These are phyloP conservation scores for Globisporangium nunn DNA, from an alignment of 352 stramenopile species.

Conservation along the genomic window DNA sequence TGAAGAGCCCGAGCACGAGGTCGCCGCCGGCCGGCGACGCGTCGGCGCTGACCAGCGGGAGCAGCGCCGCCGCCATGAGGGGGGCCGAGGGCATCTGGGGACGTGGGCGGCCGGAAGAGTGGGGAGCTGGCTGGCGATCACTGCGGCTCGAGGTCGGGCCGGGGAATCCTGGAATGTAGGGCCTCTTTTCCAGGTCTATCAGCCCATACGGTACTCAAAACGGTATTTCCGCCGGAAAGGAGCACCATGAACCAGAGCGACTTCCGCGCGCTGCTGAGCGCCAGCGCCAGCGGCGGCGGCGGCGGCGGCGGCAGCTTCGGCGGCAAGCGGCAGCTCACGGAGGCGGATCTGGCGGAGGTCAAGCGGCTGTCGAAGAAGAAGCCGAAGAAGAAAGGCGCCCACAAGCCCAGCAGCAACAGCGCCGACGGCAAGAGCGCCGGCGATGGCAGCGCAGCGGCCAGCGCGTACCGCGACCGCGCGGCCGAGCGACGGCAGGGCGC, in stretches of 20 bases:
- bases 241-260: conserved; percentile 70
- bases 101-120: no score
- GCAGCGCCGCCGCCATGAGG: neutral
- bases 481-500: conserved; percentile 44
- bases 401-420: conserved; percentile 1
- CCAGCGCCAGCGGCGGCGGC: conserved; percentile 10
- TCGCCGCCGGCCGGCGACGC: conserved; percentile 15
- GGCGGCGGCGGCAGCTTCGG: conserved; percentile 20
- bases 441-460: neutral
- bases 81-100: no score
- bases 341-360: conserved; percentile 37
- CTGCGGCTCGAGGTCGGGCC: no score
- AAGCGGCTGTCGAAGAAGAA: conserved; percentile 65
- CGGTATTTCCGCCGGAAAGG: no score
- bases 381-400: conserved; percentile 37
- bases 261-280: conserved; percentile 56
- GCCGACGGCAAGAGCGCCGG: conserved; percentile 1
- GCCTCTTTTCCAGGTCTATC: no score
- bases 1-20: conserved; percentile 66
- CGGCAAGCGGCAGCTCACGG: conserved; percentile 51
- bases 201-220: no score
- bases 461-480: conserved; percentile 53
- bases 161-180: no score
- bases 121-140: no score
- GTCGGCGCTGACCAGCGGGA: conserved; percentile 1